phyloP scores from a whole-genome alignment of 2,329 filamentous ascomycete genomes.

The Sporothrix mexicana region DNA sequence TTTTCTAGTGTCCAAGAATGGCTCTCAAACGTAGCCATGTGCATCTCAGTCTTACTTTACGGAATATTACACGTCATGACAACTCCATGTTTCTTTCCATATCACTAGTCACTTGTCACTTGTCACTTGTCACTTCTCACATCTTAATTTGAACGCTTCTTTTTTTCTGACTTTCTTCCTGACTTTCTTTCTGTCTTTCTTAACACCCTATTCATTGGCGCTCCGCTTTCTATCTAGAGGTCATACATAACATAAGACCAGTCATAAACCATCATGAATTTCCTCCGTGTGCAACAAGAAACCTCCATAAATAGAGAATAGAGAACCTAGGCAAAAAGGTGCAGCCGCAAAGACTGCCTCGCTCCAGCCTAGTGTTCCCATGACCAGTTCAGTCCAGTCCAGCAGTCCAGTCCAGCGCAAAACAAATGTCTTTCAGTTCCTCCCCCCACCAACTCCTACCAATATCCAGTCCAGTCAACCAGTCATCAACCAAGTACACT shows the following conservation, averaged over 20 bases:
- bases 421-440: neutral
- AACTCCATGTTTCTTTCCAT: neutral
- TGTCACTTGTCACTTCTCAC: neutral
- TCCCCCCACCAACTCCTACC: conserved; percentile 6
- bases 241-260: conserved; percentile 28
- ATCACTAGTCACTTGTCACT: neutral
- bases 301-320: conserved; percentile 2
- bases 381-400: neutral
- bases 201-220: conserved; percentile 16
- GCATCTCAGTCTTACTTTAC: neutral
- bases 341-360: neutral
- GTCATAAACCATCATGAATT: conserved; percentile 31
- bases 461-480: neutral
- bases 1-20: neutral
- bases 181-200: neutral
- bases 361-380: neutral
- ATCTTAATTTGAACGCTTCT: neutral
- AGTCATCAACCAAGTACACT: neutral
- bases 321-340: neutral
- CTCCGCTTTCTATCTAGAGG: conserved; percentile 9
- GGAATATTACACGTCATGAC: conserved; percentile 15
- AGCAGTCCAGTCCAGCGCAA: conserved; percentile 7
- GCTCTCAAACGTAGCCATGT: neutral
- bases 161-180: neutral
- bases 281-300: conserved; percentile 24